phyloP scores from a whole-genome alignment of 169 alveolate species.

The Eimeria falciformis region DNA sequence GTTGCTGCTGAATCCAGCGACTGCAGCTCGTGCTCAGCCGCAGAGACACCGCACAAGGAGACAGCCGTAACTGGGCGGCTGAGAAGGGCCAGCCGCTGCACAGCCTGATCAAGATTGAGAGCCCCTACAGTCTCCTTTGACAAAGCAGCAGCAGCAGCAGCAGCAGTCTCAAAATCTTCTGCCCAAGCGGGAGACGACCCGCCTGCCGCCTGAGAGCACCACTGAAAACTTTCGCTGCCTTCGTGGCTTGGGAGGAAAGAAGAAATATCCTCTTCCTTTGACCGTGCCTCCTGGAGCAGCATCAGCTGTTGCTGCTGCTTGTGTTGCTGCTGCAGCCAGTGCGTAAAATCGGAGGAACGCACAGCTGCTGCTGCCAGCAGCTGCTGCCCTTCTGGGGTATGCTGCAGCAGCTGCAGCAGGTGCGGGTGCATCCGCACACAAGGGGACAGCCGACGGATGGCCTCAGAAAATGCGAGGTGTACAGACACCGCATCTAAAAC shows the following conservation, averaged over 20 bases:
- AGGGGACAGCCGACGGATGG: conserved; percentile 29
- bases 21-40: neutral
- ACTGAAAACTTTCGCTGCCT: conserved; percentile 6
- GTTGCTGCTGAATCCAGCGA: no score
- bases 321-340: neutral
- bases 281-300: neutral
- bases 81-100: conserved; percentile 42
- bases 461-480: conserved; percentile 25
- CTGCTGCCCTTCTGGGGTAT: conserved; percentile 16
- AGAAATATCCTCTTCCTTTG: neutral
- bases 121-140: neutral
- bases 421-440: conserved; percentile 28
- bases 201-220: neutral
- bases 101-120: conserved; percentile 5
- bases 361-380: conserved; percentile 10
- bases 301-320: neutral
- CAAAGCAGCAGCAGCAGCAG: neutral
- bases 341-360: neutral
- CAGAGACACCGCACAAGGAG: neutral
- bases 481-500: conserved; percentile 39
- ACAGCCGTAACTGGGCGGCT: neutral
- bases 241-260: neutral
- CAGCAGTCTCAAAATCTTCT: neutral
- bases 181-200: neutral
- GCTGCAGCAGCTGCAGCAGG: neutral